Evolutionary conservation across 2,329 filamentous ascomycete species (phyloP).

Genomic region (Cytospora piceicola): DNA sequence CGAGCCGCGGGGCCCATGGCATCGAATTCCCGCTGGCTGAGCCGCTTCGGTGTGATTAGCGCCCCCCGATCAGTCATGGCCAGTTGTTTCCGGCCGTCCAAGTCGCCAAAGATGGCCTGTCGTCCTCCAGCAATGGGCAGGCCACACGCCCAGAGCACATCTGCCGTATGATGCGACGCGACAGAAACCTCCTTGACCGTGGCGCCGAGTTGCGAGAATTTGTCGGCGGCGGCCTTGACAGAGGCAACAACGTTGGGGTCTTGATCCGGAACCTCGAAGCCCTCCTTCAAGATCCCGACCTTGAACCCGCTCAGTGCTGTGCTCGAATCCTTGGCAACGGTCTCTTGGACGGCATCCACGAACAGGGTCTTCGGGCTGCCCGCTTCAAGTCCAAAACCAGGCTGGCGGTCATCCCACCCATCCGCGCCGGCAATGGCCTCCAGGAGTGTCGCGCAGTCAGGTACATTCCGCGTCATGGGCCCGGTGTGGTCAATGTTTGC

Average conservation of each 20-base stretch:
- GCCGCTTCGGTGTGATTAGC: constrained; percentile 12
- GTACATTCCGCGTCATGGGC: constrained; percentile 46
- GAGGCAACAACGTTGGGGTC: constrained; percentile 44
- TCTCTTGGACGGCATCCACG: constrained; percentile 18
- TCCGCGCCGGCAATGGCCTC: constrained; percentile 49
- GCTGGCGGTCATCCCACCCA: constrained; percentile 43
- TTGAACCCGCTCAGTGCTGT: constrained; percentile 37
- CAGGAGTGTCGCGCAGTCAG: constrained; percentile 46
- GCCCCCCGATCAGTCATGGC: constrained; percentile 23
- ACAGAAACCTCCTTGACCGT: constrained; percentile 50
- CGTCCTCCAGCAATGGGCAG: constrained; percentile 25
- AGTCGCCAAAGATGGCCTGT: constrained; percentile 25
- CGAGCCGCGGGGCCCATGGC: constrained; percentile 17
- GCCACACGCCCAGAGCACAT: constrained; percentile 52
- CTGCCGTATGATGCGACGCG: constrained; percentile 51
- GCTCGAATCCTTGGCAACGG: constrained; percentile 6
- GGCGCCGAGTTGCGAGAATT: constrained; percentile 47
- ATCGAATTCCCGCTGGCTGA: constrained; percentile 28
- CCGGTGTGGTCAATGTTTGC: constrained; percentile 51
- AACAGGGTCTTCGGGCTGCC: constrained; percentile 25
- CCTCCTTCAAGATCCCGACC: constrained; percentile 51
- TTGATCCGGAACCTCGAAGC: constrained; percentile 46
- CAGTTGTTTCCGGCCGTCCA: constrained; percentile 24
- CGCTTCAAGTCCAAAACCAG: constrained; percentile 23
- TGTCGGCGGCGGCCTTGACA: constrained; percentile 42